Conservation (phyloP, 192 early-diverging fungal genomes). For the Coemansia sp. region DNA sequence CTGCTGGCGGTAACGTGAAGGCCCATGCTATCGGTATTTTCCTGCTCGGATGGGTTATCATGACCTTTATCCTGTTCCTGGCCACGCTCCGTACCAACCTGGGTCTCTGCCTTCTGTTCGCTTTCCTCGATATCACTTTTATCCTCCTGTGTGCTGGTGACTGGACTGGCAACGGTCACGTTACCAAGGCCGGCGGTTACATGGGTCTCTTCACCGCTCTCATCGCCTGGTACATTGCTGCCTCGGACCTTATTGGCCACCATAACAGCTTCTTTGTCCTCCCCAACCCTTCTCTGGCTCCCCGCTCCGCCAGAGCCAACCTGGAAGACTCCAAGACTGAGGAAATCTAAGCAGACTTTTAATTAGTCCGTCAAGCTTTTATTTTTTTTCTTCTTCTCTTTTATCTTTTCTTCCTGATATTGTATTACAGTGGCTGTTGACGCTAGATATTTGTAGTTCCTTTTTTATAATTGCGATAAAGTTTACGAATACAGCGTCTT, state of each 20-base stretch:
- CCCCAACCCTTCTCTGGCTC: constrained; percentile 56
- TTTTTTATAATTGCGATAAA: background rate
- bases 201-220: constrained; percentile 74
- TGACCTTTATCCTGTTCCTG: constrained; percentile 70
- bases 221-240: constrained; percentile 76
- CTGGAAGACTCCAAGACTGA: constrained; percentile 46
- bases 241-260: constrained; percentile 60
- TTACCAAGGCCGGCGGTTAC: constrained; percentile 68
- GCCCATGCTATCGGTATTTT: constrained; percentile 64
- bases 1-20: constrained; percentile 39
- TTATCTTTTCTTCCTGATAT: constrained; percentile 4
- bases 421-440: background rate
- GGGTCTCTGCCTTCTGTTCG: constrained; percentile 65
- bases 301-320: constrained; percentile 8
- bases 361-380: background rate
- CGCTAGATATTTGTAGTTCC: background rate
- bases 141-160: constrained; percentile 68
- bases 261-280: constrained; percentile 61
- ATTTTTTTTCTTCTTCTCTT: constrained; percentile 4
- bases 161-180: constrained; percentile 51
- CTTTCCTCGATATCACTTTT: constrained; percentile 68
- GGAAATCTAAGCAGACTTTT: constrained; percentile 8
- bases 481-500: background rate
- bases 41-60: constrained; percentile 67
- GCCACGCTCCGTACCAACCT: constrained; percentile 66